Evolutionary conservation across 2,329 filamentous ascomycete species (phyloP).

Genomic region (Simplicillium sp.): DNA sequence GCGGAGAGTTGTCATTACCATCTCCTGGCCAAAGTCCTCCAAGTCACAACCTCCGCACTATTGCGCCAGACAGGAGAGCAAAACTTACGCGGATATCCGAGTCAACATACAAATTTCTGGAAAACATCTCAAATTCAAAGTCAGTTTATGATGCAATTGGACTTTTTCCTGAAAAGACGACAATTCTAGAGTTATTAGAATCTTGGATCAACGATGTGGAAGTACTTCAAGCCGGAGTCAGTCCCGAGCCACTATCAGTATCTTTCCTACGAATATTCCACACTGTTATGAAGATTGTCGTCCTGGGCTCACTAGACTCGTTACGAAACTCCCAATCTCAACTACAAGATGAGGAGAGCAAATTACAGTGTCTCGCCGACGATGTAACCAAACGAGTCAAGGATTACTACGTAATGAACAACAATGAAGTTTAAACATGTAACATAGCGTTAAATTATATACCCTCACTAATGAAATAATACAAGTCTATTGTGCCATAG

Average conservation of each 20-base stretch:
- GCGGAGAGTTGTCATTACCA: conserved; percentile 8
- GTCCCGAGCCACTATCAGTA: conserved; percentile 18
- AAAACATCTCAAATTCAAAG: conserved; percentile 15
- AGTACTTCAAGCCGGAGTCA: conserved; percentile 8
- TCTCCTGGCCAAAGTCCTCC: conserved; percentile 8
- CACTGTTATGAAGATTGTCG: conserved; percentile 21
- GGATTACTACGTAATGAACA: no score
- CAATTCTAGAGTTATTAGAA: conserved; percentile 19
- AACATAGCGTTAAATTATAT: no score
- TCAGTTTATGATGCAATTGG: conserved; percentile 12
- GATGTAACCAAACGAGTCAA: not conserved
- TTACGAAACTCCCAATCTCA: conserved; percentile 13
- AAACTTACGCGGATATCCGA: conserved; percentile 21
- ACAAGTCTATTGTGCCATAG: no score
- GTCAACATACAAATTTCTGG: conserved; percentile 22
- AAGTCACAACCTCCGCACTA: conserved; percentile 16
- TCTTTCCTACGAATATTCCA: conserved; percentile 25
- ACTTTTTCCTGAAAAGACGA: conserved; percentile 19
- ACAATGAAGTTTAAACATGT: no score
- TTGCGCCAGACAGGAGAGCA: conserved; percentile 26
- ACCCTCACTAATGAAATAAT: no score
- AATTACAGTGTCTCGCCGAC: not conserved
- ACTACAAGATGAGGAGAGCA: not conserved
- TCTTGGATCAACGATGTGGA: conserved; percentile 22
- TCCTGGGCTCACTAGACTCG: conserved; percentile 21